Percentiles rank a stretch among this genome's conserved stretches.
Conservation (phyloP, 2,329 filamentous ascomycete genomes). For the Thelonectria blattea region DNA sequence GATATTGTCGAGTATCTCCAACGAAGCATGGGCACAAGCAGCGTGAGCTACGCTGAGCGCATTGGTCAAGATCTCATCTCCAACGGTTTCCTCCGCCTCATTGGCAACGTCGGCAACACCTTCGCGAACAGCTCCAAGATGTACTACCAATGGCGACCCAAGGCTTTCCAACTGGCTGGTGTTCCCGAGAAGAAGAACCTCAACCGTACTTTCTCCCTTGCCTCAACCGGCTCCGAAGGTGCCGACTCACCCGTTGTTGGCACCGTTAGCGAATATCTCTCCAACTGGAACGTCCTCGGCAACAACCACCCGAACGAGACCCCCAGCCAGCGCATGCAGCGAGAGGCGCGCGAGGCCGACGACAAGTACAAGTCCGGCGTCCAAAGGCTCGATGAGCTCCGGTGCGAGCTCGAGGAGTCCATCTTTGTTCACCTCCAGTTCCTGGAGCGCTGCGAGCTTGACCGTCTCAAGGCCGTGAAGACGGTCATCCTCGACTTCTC, state of each 20-base stretch:
- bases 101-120: slow-evolving; percentile 92
- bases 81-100: slow-evolving; percentile 84
- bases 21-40: slow-evolving; percentile 82
- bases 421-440: slow-evolving; percentile 93
- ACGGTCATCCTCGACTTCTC: slow-evolving; percentile 97
- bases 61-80: slow-evolving; percentile 92
- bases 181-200: slow-evolving; percentile 86
- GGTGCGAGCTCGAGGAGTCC: slow-evolving; percentile 93
- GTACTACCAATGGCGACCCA: slow-evolving; percentile 96
- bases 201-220: slow-evolving; percentile 75
- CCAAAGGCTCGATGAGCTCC: slow-evolving; percentile 83
- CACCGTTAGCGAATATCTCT: slow-evolving; percentile 85
- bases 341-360: slow-evolving; percentile 89
- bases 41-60: slow-evolving; percentile 87
- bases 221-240: slow-evolving; percentile 61
- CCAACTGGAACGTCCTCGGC: slow-evolving; percentile 85
- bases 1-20: slow-evolving; percentile 97
- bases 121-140: slow-evolving; percentile 98
- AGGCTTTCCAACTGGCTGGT: slow-evolving; percentile 86
- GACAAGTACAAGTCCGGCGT: slow-evolving; percentile 91
- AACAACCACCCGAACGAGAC: slow-evolving; percentile 95
- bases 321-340: slow-evolving; percentile 80
- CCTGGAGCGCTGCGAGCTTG: slow-evolving; percentile 95
- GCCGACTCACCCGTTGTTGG: slow-evolving; percentile 80
- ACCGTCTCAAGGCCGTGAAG: slow-evolving; percentile 97